Evolutionary conservation across 352 stramenopile genomes (phyloP), one percentile per base, ranked within the genome.

Genomic region (Globisporangium canariense): DNA sequence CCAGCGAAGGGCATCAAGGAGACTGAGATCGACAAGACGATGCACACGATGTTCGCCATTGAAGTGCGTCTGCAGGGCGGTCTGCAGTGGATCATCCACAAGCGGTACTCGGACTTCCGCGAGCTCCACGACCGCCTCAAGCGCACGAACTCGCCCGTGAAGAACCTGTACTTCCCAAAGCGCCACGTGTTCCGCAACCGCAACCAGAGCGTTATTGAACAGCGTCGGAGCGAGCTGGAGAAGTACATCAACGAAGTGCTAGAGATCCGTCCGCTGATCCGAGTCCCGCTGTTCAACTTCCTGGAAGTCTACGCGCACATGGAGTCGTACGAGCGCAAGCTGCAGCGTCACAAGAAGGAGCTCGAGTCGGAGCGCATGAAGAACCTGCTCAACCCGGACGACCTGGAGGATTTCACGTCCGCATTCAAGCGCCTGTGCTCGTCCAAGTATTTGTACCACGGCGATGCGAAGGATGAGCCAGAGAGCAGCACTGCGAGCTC

Each of bases 241-340:
- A 91, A 92, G 66, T 96, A 96, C 66, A 89, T 96, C 58, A 93
- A 94, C 64, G 84, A 94, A 53, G 83, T 92, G 52, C 65, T 96
- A 30, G 83, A 90, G 25, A 91, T 96, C 32, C 73, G 76, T 1
- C 84, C 88, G 57, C 64, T 92, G 13, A 94, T 94, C 30, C 83
- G 86, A 18, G 82, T 94, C 18, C 86, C 86, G 46, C 70, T 96
- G n/a, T 94, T 92, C 69, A 94, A 93, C 65, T 96, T 96, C 60
- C 68, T 96, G 20, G 84, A 93, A 41, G 88, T 96, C 1, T 93
- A 96, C 62, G 82, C 83, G 22, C 86, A 94, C 66, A 88, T 94
- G 75, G 86, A 94, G 67, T 92, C 83, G 47, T 94, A 93, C 59
- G 87, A 96, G 60, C 80, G 85, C 54, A 94, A 94, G 60, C 58